These are phyloP conservation scores for Podila horticola DNA, from an alignment of 192 early-diverging fungal genomes.

Conservation along the genomic window DNA sequence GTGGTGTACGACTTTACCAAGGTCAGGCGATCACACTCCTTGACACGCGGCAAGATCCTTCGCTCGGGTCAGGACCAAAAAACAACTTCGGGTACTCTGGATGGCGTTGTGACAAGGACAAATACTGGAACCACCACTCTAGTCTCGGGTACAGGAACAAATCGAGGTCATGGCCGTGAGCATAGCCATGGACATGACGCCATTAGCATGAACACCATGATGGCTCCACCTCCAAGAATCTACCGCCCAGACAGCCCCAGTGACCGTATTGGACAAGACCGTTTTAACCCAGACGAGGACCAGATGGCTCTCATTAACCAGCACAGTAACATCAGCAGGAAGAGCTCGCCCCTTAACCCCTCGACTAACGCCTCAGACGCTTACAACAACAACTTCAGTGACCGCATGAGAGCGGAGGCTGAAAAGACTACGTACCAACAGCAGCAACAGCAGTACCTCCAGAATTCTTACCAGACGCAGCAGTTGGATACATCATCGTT, in stretches of 20 bases:
- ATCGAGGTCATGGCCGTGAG: not conserved
- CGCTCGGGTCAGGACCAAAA: constrained; percentile 29
- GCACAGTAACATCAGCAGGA: not conserved
- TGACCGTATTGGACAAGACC: constrained; percentile 40
- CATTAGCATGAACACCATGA: constrained; percentile 5
- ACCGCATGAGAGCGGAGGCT: not conserved
- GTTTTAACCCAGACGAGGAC: constrained; percentile 39
- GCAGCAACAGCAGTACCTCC: constrained; percentile 6
- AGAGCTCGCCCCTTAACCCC: constrained; percentile 10
- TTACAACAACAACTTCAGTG: not conserved
- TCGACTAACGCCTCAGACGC: not conserved
- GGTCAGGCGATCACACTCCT: constrained; percentile 37
- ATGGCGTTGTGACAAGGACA: constrained; percentile 21
- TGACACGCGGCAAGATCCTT: constrained; percentile 28
- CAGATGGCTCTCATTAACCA: constrained; percentile 17
- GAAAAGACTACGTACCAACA: constrained; percentile 15
- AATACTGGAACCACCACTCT: not conserved
- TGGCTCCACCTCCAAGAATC: not conserved
- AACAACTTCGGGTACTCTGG: constrained; percentile 36
- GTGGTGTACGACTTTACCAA: constrained; percentile 80
- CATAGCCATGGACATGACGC: not conserved
- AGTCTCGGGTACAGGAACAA: not conserved
- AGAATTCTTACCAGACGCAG: not conserved
- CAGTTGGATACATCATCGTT: not conserved
- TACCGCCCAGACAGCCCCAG: constrained; percentile 34